Evolutionary conservation across 2,329 filamentous ascomycete species (phyloP).

Genomic region (Cytospora paraplurivora): DNA sequence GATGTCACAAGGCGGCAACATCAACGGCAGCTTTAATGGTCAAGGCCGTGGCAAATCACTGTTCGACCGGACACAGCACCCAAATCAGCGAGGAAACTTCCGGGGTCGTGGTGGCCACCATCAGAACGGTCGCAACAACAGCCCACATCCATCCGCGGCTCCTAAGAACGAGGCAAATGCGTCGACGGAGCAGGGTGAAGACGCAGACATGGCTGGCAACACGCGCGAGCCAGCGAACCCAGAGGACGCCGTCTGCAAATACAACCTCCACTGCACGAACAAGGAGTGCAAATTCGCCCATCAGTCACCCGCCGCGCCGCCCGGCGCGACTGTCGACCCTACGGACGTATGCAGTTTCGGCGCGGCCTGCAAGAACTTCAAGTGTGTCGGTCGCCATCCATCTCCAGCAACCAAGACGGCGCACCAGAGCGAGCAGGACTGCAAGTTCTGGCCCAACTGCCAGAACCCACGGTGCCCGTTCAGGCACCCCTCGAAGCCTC

Average conservation of each 20-base stretch:
- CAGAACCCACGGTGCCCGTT: slow-evolving; percentile 86
- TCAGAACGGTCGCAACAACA: slow-evolving; percentile 42
- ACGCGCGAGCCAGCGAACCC: slow-evolving; percentile 57
- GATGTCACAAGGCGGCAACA: slow-evolving; percentile 51
- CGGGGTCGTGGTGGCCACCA: slow-evolving; percentile 51
- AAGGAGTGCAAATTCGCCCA: slow-evolving; percentile 91
- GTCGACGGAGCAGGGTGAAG: slow-evolving; percentile 46
- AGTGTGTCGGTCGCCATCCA: slow-evolving; percentile 89
- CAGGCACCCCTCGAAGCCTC: slow-evolving; percentile 81
- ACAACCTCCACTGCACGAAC: slow-evolving; percentile 85
- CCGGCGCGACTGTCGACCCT: slow-evolving; percentile 75
- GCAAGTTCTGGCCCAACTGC: slow-evolving; percentile 90
- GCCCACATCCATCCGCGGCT: slow-evolving; percentile 37
- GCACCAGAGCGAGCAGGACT: slow-evolving; percentile 82
- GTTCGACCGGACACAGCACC: slow-evolving; percentile 71
- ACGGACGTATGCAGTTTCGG: slow-evolving; percentile 81
- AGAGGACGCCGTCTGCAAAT: slow-evolving; percentile 80
- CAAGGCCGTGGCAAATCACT: slow-evolving; percentile 60
- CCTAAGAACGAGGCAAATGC: slow-evolving; percentile 40
- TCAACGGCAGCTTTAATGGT: slow-evolving; percentile 41
- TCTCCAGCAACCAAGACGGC: slow-evolving; percentile 80
- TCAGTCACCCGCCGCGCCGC: slow-evolving; percentile 86
- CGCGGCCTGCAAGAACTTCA: slow-evolving; percentile 91
- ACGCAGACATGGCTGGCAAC: slow-evolving; percentile 63
- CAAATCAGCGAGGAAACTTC: slow-evolving; percentile 53